Base-by-base conservation (phyloP, 148 eudicot genomes). In the Rhododendron ovatum region DNA sequence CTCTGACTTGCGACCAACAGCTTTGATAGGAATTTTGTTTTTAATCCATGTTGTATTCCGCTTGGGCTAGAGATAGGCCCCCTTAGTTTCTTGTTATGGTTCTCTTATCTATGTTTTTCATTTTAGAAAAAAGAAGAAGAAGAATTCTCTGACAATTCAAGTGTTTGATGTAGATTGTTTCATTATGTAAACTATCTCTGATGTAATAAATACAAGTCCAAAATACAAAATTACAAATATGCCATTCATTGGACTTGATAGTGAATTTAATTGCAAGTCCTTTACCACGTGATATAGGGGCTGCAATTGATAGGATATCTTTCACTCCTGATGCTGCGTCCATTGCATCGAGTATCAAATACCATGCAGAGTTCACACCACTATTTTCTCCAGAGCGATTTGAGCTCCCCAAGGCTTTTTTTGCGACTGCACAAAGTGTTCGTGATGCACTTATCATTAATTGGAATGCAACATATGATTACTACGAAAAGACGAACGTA, bases 351-450 rank as follows among this genome's bases (percentile, higher is more conserved):
- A 94, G 91, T 85, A 94, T 96, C 83, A 93, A 92, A 85, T 92
- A 95, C 88, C 99, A 96, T 80, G 95, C 98, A 15, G 98, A 96
- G 86, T 95, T 93, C 88, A 94, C 98, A 53, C 96, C 99, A 47
- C 91, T 91, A 17, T 96, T 93, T 86, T 94, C 98, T 65, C 94
- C 96, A 20, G 92, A 93, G 86, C 80, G 85, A 63, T 91, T 94
- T 86, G 98, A 92, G 76, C 94, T 92, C 28, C 93, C 98, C 86
- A 96, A 96, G 92, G 96, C 98, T 63, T 96, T 86, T 90, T 91
- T 92, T 90, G 99, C 99, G 63, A 96, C 98, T 12, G 98, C 99
- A 51, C 96, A 95, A 90, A 94, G 98, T 88, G 97, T 95, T 65
- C 93, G 92, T 57, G 99, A 96, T 91, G 87, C 91, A 84, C 98